Evolutionary conservation across 2,329 filamentous ascomycete species (phyloP).

Genomic region (Elsinoe australis): DNA sequence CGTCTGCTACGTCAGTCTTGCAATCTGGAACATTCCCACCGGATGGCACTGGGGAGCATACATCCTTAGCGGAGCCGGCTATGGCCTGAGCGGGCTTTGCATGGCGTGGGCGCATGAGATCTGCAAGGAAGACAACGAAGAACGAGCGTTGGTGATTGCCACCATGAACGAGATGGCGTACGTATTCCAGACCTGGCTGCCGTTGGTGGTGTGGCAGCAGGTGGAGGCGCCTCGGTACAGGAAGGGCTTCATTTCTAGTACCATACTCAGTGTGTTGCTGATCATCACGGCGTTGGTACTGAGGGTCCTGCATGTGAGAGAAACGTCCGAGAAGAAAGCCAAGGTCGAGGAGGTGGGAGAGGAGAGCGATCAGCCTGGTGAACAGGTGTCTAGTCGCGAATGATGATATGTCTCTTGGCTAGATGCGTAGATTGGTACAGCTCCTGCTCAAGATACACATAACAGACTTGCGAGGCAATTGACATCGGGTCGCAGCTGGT

Average conservation of each 20-base stretch:
- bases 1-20: conserved; percentile 39
- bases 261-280: conserved; percentile 42
- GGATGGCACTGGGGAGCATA: conserved; percentile 59
- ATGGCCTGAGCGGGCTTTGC: conserved; percentile 42
- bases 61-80: conserved; percentile 45
- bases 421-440: too few relatives aligned
- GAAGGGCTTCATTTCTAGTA: conserved; percentile 54
- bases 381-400: too few relatives aligned
- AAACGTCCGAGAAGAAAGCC: too few relatives aligned
- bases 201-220: conserved; percentile 58
- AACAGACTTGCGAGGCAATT: too few relatives aligned
- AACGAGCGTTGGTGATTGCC: conserved; percentile 57
- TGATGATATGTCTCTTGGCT: too few relatives aligned
- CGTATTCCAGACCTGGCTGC: conserved; percentile 62
- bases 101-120: conserved; percentile 52
- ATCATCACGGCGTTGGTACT: conserved; percentile 47
- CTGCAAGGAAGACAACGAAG: conserved; percentile 52
- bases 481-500: too few relatives aligned
- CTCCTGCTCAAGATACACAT: too few relatives aligned
- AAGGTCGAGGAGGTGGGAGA: too few relatives aligned
- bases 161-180: conserved; percentile 64
- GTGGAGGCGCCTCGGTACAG: conserved; percentile 53
- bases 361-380: too few relatives aligned
- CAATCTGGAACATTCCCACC: conserved; percentile 40
- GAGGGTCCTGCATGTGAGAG: conserved; percentile 40